Evolutionary conservation across 2,329 filamentous ascomycete genomes (phyloP).

Genomic region (Sclerotinia minor): DNA sequence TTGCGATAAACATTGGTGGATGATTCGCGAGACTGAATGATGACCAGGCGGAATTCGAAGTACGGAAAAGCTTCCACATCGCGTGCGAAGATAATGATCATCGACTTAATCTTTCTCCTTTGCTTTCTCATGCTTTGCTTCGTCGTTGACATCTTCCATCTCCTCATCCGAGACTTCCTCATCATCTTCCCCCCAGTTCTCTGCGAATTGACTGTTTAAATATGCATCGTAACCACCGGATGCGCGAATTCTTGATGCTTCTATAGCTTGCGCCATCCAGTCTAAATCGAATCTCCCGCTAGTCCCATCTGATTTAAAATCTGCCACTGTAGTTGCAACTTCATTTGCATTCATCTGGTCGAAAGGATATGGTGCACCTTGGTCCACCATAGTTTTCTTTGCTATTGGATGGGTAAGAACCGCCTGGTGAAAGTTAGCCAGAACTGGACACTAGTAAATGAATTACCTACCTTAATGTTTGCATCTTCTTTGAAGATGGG

Average conservation of each 20-base stretch:
- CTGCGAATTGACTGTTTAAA: conserved; percentile 52
- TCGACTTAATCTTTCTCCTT: background rate
- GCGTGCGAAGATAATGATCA: background rate
- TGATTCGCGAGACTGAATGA: background rate
- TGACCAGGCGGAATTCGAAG: background rate
- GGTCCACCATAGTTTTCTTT: background rate
- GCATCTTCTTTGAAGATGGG: conserved; percentile 23
- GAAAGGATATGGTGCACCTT: conserved; percentile 15
- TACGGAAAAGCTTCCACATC: background rate
- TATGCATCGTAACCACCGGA: conserved; percentile 57
- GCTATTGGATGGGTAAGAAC: conserved; percentile 7
- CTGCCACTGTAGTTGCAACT: conserved; percentile 54
- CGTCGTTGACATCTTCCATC: background rate
- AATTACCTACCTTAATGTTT: conserved; percentile 24
- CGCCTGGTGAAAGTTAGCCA: background rate
- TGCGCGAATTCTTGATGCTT: conserved; percentile 53
- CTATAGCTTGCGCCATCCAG: conserved; percentile 56
- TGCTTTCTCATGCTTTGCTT: background rate
- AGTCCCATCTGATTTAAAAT: conserved; percentile 56
- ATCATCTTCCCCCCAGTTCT: conserved; percentile 30
- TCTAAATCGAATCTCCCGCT: conserved; percentile 56
- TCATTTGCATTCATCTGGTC: conserved; percentile 21
- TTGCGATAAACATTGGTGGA: background rate
- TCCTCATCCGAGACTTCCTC: conserved; percentile 21
- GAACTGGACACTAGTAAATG: background rate